Evolutionary conservation across 768 basidiomycete species (phyloP), one percentile per base, ranked within the genome.

Genomic region (Pulveroboletus sp.): DNA sequence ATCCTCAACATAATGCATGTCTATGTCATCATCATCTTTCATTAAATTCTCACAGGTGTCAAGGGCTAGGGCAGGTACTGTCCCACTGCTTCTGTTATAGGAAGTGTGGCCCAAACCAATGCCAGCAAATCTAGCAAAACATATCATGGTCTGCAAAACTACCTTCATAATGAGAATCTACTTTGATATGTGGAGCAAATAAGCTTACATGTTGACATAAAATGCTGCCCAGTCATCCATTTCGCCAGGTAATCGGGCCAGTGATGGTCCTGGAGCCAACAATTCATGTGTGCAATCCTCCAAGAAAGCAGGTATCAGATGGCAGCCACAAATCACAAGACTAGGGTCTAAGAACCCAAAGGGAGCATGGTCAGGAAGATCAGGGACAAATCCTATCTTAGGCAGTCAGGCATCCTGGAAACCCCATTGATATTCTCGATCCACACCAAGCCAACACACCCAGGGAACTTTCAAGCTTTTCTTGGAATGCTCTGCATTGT

Each of bases 281-380:
- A 49, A 6, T 9, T 49, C 41, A 3, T 26, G 6, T 17, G 48
- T 49, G 26, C 27, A 27, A 30, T 42, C n/a, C 1, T 49, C 22
- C 3, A 11, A 16, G 4, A 43, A 49, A 6, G 48, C 13, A 0
- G 42, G 48, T 6, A 49, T 49, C 11, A 45, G 2, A 6, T 49
- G 42, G 6, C 48, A 49, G 0, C 26, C 13, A 2, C n/a, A n/a
- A 1, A 49, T 22, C 11, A 49, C 22, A 12, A 44, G 23, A 1
- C 20, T 36, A 11, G 42, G 48, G 16, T 49, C 48, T 8, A 49
- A 19, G 4, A 49, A 49, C 1, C 35, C 42, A 12, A 49, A 49
- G 6, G 37, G 37, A 13, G 5, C 8, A 23, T 38, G 37, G 37
- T 2, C 37, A 22, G 37, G 37, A 5, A 6, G 5, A 16, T 38